Evolutionary conservation across 495 filamentous ascomycete species (phyloP), one percentile per base, ranked within the genome.

Genomic region (Neurospora sp.): DNA sequence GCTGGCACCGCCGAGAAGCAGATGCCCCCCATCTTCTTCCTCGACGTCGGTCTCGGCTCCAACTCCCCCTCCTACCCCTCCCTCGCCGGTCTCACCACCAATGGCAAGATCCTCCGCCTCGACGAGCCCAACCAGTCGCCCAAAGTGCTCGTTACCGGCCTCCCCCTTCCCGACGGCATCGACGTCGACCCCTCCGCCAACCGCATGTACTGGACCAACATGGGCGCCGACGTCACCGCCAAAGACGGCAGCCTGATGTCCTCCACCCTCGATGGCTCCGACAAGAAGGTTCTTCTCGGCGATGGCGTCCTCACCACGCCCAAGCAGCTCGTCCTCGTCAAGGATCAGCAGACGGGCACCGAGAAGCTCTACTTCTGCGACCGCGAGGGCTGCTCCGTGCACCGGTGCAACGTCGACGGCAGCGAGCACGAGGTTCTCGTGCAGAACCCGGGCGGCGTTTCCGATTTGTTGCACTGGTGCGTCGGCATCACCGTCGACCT

Each of bases 131-230:
- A 66, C 53, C 31, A 31, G 27, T 39, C 71, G 7, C 10, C 42
- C 31, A 74, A 59, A 11, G 18, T 40, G 0, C 59, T 87, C 1
- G 71, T 84, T 1, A 73, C 75, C 2, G 74, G 76, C 5, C 82
- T 82, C 68, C 73, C 75, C n/a, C 73, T 85, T 4, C 87, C 87
- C 0, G 86, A 88, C 75, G 86, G 86, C 0, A 82, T 88, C 31
- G 86, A 82, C 39, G 71, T 86, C 3, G 81, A 78, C 5, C 73
- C 75, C 0, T 66, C 70, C 3, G 77, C 71, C 0, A 81, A 80
- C 27, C 78, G 80, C 0, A 80, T 89, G 18, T 87, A 85, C 80
- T 88, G 86, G 87, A 86, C 85, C n/a, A 83, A 81, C 71, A 88
- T 88, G 85, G 87, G 87, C 41, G 59, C 68, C 14, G 41, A 61